Conservation (phyloP, 2,329 filamentous ascomycete species). For the Neopestalotiopsis clavispora region DNA sequence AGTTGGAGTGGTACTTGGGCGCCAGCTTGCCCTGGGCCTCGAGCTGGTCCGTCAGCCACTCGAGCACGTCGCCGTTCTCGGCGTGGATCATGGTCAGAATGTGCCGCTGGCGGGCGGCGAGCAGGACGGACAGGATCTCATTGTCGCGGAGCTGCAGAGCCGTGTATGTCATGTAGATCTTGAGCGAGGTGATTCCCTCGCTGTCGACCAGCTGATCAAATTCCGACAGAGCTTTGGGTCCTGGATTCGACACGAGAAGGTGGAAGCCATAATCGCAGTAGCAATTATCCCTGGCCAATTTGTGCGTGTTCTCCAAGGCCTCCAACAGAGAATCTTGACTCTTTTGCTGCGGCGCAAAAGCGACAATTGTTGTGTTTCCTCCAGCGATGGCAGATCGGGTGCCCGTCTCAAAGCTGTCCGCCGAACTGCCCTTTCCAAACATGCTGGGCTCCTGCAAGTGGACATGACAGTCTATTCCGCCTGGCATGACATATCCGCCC, state of each 20-base stretch:
- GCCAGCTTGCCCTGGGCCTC: slow-evolving; percentile 51
- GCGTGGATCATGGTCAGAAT: slow-evolving; percentile 62
- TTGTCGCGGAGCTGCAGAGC: slow-evolving; percentile 53
- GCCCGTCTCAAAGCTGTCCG: slow-evolving; percentile 45
- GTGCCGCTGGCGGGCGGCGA: slow-evolving; percentile 43
- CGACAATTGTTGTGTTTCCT: slow-evolving; percentile 62
- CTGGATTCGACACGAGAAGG: slow-evolving; percentile 48
- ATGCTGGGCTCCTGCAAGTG: slow-evolving; percentile 44
- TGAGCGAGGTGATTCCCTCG: slow-evolving; percentile 47
- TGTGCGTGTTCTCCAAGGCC: slow-evolving; percentile 52
- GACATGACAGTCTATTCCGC: slow-evolving; percentile 46
- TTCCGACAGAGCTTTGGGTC: slow-evolving; percentile 42
- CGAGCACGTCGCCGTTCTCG: slow-evolving; percentile 58
- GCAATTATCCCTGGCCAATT: slow-evolving; percentile 41
- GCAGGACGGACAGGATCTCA: slow-evolving; percentile 55
- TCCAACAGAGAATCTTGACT: slow-evolving; percentile 22
- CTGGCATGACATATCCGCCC: slow-evolving; percentile 47
- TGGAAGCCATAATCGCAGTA: slow-evolving; percentile 56
- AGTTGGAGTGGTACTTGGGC: slow-evolving; percentile 56
- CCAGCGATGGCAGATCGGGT: slow-evolving; percentile 61
- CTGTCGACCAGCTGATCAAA: slow-evolving; percentile 41
- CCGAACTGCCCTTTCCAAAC: slow-evolving; percentile 37
- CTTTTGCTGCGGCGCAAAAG: slow-evolving; percentile 61
- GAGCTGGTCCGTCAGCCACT: slow-evolving; percentile 58
- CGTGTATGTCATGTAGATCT: slow-evolving; percentile 54